phyloP scores from a whole-genome alignment of 441 rosid species.

The Lepidium campestre region DNA sequence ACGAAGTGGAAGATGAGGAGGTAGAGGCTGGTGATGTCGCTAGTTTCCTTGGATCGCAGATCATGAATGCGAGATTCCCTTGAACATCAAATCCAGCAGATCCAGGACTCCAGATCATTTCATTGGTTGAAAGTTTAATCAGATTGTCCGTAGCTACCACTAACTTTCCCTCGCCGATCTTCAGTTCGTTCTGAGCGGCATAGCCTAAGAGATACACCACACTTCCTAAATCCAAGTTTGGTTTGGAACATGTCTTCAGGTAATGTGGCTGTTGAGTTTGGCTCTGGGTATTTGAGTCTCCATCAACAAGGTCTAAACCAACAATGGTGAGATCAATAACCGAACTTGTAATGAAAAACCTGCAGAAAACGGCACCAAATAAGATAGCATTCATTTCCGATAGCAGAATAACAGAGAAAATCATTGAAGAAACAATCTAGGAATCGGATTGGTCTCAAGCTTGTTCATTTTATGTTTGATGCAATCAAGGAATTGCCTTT shows the following conservation, averaged over 20 bases:
- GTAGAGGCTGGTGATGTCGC: constrained; percentile 81
- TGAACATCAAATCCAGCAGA: constrained; percentile 94
- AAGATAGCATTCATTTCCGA: neutral
- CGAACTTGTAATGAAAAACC: constrained; percentile 92
- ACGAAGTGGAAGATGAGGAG: constrained; percentile 61
- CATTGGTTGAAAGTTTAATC: constrained; percentile 78
- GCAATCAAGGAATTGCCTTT: neutral
- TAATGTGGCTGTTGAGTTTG: constrained; percentile 74
- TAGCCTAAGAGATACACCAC: constrained; percentile 73
- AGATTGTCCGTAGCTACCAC: constrained; percentile 93
- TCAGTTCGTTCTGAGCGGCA: constrained; percentile 50
- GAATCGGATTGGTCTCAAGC: neutral
- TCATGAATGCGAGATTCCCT: constrained; percentile 94
- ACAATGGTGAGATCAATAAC: constrained; percentile 88
- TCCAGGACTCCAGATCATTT: constrained; percentile 74
- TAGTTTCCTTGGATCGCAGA: constrained; percentile 91
- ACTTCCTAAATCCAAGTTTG: constrained; percentile 72
- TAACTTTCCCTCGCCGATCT: constrained; percentile 84
- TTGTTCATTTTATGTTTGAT: neutral
- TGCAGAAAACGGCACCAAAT: constrained; percentile 29
- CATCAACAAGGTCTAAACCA: constrained; percentile 67
- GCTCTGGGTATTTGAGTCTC: constrained; percentile 62
- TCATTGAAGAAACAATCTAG: neutral
- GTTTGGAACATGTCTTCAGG: constrained; percentile 77
- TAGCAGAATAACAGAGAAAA: neutral